Evolutionary conservation across 2,329 filamentous ascomycete species (phyloP), one percentile per base, ranked within the genome.

Genomic region (Helotiales sp.): DNA sequence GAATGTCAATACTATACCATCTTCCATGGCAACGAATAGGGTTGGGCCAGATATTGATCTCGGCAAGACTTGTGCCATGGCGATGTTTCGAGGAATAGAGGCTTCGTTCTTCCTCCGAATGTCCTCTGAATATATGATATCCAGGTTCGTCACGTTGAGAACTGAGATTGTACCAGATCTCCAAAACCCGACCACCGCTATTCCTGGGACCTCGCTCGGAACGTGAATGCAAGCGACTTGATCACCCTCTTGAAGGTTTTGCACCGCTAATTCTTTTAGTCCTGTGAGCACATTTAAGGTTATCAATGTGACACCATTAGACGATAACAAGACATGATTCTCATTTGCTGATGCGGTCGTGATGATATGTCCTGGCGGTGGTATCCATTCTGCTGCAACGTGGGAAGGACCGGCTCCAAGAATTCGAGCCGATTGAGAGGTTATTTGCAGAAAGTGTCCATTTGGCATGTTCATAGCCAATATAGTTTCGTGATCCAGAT

Each of bases 1-100:
- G 70, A 93, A 98, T 0, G 89, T 95, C 51, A 96, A 82, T 1
- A 99, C 89, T 60, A 89, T 91, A 3, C 95, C 95, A 73, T 98
- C 93, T 48, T 96, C 91, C 82, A 97, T 89, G 12, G 93, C 90
- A 30, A 96, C 82, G 60, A 99, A 89, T 0, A 99, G 79, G 0
- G 90, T 96, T 0, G 91, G 88, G 0, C 82, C 83, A 6, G 77
- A 74, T 8, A 73, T 55, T 7, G 74, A 66, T 6, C 80, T 78
- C 13, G 87, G 86, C 44, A 97, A 82, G 3, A 98, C 81, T 60
- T 93, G 87, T 5, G 90, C 88, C 7, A 98, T 81, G 0, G 87
- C 84, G 27, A 98, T 81, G 52, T 92, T 91, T 61, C 93, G 83
- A 0, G 95, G 93, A 27, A 97, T 87, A 0, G 91, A 91, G 7